These are phyloP conservation scores for Solanum rostratum DNA, from an alignment of 257 asterid species.

Conservation along the genomic window DNA sequence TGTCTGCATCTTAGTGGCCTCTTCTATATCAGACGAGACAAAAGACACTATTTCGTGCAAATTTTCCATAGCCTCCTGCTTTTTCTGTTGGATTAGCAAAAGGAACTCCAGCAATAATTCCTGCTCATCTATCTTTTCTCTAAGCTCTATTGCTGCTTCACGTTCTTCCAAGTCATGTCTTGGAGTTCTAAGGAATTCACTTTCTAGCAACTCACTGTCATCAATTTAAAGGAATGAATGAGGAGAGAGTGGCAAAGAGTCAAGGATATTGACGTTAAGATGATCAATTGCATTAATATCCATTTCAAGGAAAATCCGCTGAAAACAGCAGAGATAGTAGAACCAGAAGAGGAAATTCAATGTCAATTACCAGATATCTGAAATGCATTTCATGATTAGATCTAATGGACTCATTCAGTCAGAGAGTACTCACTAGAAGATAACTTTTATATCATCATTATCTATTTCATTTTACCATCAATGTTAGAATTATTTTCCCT, in stretches of 20 bases:
- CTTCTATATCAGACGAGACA: slow-evolving; percentile 81
- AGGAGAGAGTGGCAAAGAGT: slow-evolving; percentile 1
- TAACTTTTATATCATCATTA: background rate
- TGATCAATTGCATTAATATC: background rate
- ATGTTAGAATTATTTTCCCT: background rate
- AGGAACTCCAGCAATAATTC: slow-evolving; percentile 83
- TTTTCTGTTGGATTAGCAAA: slow-evolving; percentile 56
- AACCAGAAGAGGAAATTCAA: background rate
- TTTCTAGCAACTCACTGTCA: slow-evolving; percentile 73
- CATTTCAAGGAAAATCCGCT: background rate
- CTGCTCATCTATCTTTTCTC: slow-evolving; percentile 80
- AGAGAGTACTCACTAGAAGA: background rate
- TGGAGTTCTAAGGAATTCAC: slow-evolving; percentile 78
- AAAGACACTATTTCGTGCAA: slow-evolving; percentile 56
- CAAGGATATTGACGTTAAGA: background rate
- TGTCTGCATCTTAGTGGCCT: slow-evolving; percentile 51
- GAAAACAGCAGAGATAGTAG: background rate
- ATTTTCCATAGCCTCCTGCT: slow-evolving; percentile 60
- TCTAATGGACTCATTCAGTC: background rate
- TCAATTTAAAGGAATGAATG: background rate
- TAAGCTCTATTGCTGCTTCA: slow-evolving; percentile 69
- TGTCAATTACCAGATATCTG: background rate
- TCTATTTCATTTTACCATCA: background rate
- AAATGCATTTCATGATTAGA: background rate
- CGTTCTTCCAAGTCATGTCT: slow-evolving; percentile 74